Conservation (phyloP, 257 asterid genomes). For the Euphrasia confusa region DNA sequence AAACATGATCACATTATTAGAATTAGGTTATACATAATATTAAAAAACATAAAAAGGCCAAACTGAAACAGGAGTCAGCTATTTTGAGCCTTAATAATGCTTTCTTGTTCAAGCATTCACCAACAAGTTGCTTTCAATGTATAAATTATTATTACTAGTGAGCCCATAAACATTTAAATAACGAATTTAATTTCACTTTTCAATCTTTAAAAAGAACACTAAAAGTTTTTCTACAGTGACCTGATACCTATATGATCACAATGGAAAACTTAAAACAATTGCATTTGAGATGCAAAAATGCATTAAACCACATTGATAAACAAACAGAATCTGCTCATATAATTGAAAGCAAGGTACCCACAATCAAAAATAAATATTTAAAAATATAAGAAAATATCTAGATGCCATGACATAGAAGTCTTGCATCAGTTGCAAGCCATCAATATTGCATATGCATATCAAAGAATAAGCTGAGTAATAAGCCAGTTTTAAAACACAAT, state of each 20-base stretch:
- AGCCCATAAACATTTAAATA: background rate
- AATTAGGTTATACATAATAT: background rate
- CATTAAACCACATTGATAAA: too few species aligned
- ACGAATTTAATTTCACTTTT: constrained; percentile 15
- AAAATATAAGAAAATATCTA: constrained; percentile 7
- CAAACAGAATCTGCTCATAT: too few species aligned
- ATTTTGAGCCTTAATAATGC: background rate
- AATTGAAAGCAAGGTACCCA: background rate
- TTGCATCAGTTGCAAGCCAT: constrained; percentile 3
- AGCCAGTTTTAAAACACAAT: constrained; percentile 10
- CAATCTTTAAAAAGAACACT: background rate
- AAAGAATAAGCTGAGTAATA: constrained; percentile 4
- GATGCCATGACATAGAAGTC: background rate
- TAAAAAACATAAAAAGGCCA: background rate
- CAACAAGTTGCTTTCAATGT: background rate
- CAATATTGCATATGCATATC: constrained; percentile 1
- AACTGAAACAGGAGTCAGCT: background rate
- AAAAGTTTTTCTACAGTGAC: constrained; percentile 1
- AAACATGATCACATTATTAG: background rate
- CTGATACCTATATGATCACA: constrained; percentile 14
- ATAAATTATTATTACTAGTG: background rate
- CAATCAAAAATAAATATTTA: background rate
- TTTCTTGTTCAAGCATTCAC: background rate
- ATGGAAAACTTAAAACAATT: background rate
- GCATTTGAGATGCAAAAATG: too few species aligned